Evolutionary conservation across 106 monocot species (phyloP).

Genomic region (Acorus gramineus): DNA sequence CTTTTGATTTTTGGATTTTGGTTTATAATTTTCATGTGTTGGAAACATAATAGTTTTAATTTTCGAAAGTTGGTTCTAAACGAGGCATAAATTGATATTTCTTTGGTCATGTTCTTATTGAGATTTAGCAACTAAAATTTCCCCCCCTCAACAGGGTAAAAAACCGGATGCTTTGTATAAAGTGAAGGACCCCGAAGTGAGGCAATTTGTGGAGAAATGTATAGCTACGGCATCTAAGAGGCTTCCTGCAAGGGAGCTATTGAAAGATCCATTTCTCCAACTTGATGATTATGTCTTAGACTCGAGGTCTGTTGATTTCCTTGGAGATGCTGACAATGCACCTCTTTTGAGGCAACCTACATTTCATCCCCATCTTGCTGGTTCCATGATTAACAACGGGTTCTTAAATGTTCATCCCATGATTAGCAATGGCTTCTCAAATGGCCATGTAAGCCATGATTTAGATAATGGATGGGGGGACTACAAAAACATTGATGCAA

Average conservation of each 20-base stretch:
- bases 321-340: not conserved
- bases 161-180: slow-evolving; percentile 69
- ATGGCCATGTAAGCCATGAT: not conserved
- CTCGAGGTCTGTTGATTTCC: slow-evolving; percentile 12
- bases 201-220: slow-evolving; percentile 81
- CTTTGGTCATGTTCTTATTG: no score
- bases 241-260: slow-evolving; percentile 64
- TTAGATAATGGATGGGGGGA: slow-evolving; percentile 38
- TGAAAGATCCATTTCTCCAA: slow-evolving; percentile 85
- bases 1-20: no score
- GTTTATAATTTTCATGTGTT: no score
- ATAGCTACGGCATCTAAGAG: slow-evolving; percentile 50
- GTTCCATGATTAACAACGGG: no score
- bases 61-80: no score
- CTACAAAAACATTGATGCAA: slow-evolving; percentile 10
- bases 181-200: slow-evolving; percentile 62
- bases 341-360: slow-evolving; percentile 27
- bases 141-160: slow-evolving; percentile 36
- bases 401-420: no score
- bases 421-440: no score
- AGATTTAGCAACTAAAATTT: no score
- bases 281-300: slow-evolving; percentile 19
- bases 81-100: no score
- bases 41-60: no score
- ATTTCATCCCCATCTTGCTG: slow-evolving; percentile 5